These are phyloP conservation scores for Gelatoporia subvermispora DNA, from an alignment of 768 basidiomycete species.

Conservation along the genomic window DNA sequence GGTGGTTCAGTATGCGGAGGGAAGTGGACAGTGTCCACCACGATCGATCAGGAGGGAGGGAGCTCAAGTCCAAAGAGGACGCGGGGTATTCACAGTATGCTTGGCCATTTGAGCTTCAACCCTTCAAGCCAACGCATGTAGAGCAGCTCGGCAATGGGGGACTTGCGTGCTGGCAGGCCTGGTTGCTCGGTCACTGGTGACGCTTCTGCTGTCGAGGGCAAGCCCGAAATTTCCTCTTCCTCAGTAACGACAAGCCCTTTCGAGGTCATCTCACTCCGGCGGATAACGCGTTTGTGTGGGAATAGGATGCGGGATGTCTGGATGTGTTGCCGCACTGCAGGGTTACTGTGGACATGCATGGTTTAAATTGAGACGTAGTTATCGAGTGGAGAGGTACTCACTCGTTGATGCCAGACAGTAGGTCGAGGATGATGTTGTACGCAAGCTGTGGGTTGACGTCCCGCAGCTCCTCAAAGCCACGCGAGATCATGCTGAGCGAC, in stretches of 20 bases:
- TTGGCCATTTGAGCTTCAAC: constrained; percentile 86
- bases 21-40: too few species aligned
- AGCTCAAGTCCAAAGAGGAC: too few species aligned
- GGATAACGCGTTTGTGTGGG: constrained; percentile 72
- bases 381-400: constrained; percentile 36
- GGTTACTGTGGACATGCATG: constrained; percentile 45
- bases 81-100: constrained; percentile 36
- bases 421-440: constrained; percentile 84
- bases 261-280: constrained; percentile 82
- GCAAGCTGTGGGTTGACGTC: constrained; percentile 80
- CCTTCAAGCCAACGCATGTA: constrained; percentile 97
- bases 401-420: constrained; percentile 90
- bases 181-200: constrained; percentile 23
- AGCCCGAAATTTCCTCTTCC: constrained; percentile 62
- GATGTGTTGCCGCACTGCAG: constrained; percentile 75
- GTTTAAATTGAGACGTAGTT: background rate
- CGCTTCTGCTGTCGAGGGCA: constrained; percentile 31
- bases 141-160: constrained; percentile 92
- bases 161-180: constrained; percentile 49
- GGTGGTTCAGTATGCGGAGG: too few species aligned
- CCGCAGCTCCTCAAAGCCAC: constrained; percentile 85
- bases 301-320: constrained; percentile 77
- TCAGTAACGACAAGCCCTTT: constrained; percentile 82
- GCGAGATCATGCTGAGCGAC: constrained; percentile 81
- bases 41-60: too few species aligned